Base-by-base conservation (phyloP, 805 yeast genomes). In the Saccharomycopsis babjevae region DNA sequence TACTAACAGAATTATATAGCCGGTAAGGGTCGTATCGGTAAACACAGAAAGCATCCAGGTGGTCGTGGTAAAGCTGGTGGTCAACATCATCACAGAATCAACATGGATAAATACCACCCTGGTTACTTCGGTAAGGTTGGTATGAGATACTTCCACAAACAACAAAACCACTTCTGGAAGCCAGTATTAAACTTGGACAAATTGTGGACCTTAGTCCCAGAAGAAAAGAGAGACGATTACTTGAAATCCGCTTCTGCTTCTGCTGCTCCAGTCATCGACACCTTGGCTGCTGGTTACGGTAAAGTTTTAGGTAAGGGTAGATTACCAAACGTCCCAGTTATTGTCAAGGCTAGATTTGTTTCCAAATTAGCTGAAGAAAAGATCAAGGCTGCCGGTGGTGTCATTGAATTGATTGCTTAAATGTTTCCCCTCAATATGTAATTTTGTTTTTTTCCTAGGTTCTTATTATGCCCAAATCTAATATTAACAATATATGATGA, bases 11-110 rank as follows among this genome's bases (percentile, higher is more conserved):
- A 46, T 61, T 56, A 63, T 59, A 72, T 74, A 88, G 98, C 98
- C 96, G 99, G 99, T 89, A 86, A 93, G 81, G 99, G 99, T 89
- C 96, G 99, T 86, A 83, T 94, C 81, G 99, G 99, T 83, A 94
- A 94, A 88, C 99, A 94, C 96, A 92, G 99, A 91, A 94, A 94
- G 96, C 94, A 89, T 76, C 97, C 99, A 71, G 99, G 99, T 94
- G 99, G 99, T 84, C 92, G 98, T 83, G 99, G 99, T 94, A 93
- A 83, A 92, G 99, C 99, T 79, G 99, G 99, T 93, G 99, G 99
- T 90, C 93, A 84, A 83, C 98, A 93, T 82, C 99, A 94, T 83
- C 99, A 94, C 97, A 90, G 99, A 86, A 92, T 94, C 80, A 94
- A 94, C 86, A 81, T 94, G 84, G 99, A 94, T 81, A 94, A 93